Conservation (phyloP, 257 asterid species). For the Scutellaria baicalensis region DNA sequence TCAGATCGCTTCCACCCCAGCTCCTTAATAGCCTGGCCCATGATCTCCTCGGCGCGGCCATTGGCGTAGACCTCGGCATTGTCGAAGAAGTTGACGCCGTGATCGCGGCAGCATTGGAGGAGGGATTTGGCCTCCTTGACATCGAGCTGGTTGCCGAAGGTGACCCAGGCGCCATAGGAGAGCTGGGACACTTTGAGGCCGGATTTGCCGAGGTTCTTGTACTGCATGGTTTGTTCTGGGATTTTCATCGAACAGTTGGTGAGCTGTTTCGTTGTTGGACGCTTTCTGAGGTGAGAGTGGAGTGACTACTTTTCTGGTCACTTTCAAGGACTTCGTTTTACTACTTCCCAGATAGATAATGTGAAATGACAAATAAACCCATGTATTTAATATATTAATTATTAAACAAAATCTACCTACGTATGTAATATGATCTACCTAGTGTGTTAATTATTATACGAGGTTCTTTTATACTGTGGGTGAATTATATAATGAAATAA, state of each 20-base stretch:
- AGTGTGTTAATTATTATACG: too few relatives aligned
- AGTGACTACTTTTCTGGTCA: background rate
- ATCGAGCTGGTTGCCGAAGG: constrained; percentile 93
- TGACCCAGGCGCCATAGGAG: constrained; percentile 93
- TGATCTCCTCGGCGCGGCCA: constrained; percentile 95
- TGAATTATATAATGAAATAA: too few relatives aligned
- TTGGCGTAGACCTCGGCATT: constrained; percentile 98
- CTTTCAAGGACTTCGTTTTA: background rate
- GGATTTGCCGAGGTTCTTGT: constrained; percentile 85
- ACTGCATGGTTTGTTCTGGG: constrained; percentile 63
- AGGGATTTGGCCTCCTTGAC: constrained; percentile 88
- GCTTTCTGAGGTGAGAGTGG: background rate
- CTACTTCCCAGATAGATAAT: background rate
- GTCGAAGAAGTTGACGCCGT: constrained; percentile 93
- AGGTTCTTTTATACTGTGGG: too few relatives aligned
- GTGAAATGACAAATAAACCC: background rate
- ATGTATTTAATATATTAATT: background rate
- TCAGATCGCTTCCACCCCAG: constrained; percentile 95
- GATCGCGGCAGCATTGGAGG: constrained; percentile 92
- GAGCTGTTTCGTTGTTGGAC: background rate
- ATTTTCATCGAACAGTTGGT: constrained; percentile 34
- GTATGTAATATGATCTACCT: too few relatives aligned
- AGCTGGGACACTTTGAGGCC: constrained; percentile 96
- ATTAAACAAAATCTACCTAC: too few relatives aligned
- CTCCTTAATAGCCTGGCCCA: constrained; percentile 97